These are phyloP conservation scores for Bremia lactucae DNA, from an alignment of 352 stramenopile genomes.

Conservation along the genomic window DNA sequence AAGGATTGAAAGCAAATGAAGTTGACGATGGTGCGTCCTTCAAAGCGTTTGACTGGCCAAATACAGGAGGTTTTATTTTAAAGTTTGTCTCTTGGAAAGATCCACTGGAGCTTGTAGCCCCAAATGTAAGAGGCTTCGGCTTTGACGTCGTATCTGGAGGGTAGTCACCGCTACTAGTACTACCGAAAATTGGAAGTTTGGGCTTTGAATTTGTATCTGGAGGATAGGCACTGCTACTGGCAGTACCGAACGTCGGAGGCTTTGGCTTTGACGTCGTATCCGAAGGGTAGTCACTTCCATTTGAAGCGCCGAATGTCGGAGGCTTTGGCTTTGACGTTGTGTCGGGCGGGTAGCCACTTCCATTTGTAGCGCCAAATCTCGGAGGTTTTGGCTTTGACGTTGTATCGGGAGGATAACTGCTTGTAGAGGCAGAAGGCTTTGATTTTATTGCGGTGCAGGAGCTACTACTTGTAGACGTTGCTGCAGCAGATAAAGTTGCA, in stretches of 20 bases:
- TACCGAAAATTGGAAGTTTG: conserved; percentile 14
- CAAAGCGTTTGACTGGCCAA: conserved; percentile 10
- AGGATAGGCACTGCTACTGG: conserved; percentile 18
- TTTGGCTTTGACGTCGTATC: conserved; percentile 32
- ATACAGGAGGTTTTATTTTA: conserved; percentile 6
- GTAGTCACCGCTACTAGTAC: conserved; percentile 1
- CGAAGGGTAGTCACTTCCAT: conserved; percentile 19
- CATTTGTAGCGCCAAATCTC: not conserved
- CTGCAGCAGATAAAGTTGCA: conserved; percentile 1
- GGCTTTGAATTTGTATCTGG: conserved; percentile 23
- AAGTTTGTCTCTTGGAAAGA: conserved; percentile 1
- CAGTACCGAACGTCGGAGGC: conserved; percentile 14
- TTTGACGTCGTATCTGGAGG: conserved; percentile 10
- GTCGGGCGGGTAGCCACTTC: conserved; percentile 1
- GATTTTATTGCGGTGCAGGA: conserved; percentile 5
- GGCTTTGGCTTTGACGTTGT: conserved; percentile 4
- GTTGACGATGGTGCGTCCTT: conserved; percentile 11
- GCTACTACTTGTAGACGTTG: conserved; percentile 4
- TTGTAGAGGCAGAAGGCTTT: conserved; percentile 7
- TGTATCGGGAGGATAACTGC: conserved; percentile 6
- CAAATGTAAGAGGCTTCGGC: conserved; percentile 6
- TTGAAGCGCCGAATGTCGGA: conserved; percentile 12
- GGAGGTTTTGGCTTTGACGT: conserved; percentile 9
- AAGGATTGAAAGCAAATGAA: conserved; percentile 21
- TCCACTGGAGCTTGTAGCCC: not conserved